A percentile compares a stretch with the other conserved stretches of the same genome.
phyloP scores from a whole-genome alignment of 2,329 filamentous ascomycete genomes.

The Colletotrichum spinosum region DNA sequence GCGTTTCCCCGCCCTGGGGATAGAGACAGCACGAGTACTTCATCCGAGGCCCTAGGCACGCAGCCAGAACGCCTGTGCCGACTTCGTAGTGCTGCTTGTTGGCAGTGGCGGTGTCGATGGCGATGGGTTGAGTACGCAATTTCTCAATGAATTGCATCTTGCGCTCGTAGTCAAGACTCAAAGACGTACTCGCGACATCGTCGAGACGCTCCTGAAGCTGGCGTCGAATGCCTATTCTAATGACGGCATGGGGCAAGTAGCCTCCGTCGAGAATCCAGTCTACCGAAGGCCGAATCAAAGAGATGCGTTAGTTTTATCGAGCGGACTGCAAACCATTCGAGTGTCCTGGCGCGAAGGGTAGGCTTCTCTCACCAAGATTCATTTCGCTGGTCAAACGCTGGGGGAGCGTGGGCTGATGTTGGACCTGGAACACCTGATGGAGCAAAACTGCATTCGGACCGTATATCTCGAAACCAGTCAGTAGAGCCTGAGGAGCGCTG shows the following conservation, averaged over 20 bases:
- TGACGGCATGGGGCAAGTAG: slow-evolving; percentile 71
- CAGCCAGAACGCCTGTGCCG: slow-evolving; percentile 71
- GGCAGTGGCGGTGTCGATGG: slow-evolving; percentile 73
- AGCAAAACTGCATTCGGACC: too few relatives aligned
- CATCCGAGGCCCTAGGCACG: slow-evolving; percentile 75
- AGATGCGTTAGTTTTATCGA: background rate
- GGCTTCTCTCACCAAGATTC: too few relatives aligned
- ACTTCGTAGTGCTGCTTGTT: slow-evolving; percentile 82
- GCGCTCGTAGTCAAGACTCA: slow-evolving; percentile 63
- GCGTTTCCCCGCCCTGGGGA: slow-evolving; percentile 69
- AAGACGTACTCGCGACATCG: slow-evolving; percentile 64
- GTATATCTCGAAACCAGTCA: too few relatives aligned
- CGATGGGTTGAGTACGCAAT: slow-evolving; percentile 72
- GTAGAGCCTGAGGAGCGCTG: too few relatives aligned
- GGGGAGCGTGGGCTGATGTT: too few relatives aligned
- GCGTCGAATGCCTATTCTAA: slow-evolving; percentile 74
- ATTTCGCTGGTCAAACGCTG: too few relatives aligned
- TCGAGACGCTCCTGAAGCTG: slow-evolving; percentile 71
- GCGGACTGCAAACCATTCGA: too few relatives aligned
- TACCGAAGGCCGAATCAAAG: slow-evolving; percentile 37
- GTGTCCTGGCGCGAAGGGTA: too few relatives aligned
- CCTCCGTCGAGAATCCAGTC: slow-evolving; percentile 73
- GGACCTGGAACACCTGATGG: too few relatives aligned
- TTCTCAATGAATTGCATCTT: slow-evolving; percentile 74
- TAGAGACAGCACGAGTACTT: slow-evolving; percentile 79